phyloP scores from a whole-genome alignment of 2,329 filamentous ascomycete species.

The Fusarium falciforme region DNA sequence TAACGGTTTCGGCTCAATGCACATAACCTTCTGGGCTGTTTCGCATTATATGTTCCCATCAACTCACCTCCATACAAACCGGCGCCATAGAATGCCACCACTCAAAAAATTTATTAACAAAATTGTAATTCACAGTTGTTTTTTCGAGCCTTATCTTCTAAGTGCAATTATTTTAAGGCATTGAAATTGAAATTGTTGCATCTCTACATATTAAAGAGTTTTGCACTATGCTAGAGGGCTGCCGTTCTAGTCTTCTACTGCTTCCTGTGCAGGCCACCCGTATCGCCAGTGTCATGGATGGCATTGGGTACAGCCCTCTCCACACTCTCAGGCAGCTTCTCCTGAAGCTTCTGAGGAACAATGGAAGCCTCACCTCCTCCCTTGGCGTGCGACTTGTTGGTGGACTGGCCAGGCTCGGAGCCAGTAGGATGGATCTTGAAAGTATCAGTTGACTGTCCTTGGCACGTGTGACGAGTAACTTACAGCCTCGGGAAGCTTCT shows the following conservation, averaged over 20 bases:
- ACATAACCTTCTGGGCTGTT: too few relatives aligned
- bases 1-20: neutral
- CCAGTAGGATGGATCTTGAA: constrained; percentile 38
- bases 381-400: constrained; percentile 35
- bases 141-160: too few relatives aligned
- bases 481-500: constrained; percentile 38
- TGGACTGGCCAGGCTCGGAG: constrained; percentile 22
- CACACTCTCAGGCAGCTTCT: constrained; percentile 38
- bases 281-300: constrained; percentile 38
- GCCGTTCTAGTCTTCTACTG: neutral
- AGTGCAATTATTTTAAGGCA: neutral
- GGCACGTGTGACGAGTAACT: neutral
- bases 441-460: neutral
- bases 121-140: neutral
- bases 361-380: constrained; percentile 29
- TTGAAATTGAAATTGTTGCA: neutral
- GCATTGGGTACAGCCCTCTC: constrained; percentile 35
- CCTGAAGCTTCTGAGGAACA: constrained; percentile 38
- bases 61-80: neutral
- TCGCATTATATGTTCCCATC: neutral
- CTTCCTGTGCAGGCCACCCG: constrained; percentile 5
- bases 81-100: too few relatives aligned
- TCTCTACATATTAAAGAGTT: too few relatives aligned
- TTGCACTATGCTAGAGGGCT: too few relatives aligned
- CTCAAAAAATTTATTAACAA: too few relatives aligned